A percentile compares a stretch with the other conserved stretches of the same genome.
Evolutionary conservation across 1,284 basidiomycete species (phyloP).

Genomic region (Ganoderma lucidum): DNA sequence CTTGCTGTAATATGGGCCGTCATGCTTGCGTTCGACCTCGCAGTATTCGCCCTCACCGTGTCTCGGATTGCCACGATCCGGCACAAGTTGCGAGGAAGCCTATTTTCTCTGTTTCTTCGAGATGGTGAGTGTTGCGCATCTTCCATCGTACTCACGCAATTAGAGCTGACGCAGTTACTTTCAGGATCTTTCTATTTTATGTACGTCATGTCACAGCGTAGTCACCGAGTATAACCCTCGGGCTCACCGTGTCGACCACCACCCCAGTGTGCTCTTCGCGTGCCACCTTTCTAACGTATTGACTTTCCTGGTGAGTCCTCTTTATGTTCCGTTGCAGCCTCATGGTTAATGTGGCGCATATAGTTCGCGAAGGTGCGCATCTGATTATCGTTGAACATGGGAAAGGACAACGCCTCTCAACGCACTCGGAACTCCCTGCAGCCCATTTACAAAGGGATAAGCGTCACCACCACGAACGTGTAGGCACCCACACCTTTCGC

Average conservation of each 20-base stretch:
- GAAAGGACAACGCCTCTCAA: neutral
- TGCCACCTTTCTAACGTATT: conserved; percentile 20
- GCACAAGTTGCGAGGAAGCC: conserved; percentile 12
- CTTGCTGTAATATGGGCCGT: conserved; percentile 14
- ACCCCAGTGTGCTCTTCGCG: conserved; percentile 13
- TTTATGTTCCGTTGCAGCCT: neutral
- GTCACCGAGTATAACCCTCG: too few relatives aligned
- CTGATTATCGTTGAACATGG: neutral
- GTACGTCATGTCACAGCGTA: neutral
- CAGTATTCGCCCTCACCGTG: conserved; percentile 20
- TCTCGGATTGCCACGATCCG: conserved; percentile 8
- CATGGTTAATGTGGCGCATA: neutral
- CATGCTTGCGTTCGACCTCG: conserved; percentile 14
- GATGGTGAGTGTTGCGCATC: conserved; percentile 12
- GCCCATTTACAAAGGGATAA: conserved; percentile 20
- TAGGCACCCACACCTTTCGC: neutral
- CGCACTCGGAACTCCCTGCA: neutral
- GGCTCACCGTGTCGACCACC: neutral
- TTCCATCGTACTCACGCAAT: neutral
- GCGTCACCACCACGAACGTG: conserved; percentile 19
- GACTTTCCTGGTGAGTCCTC: conserved; percentile 15
- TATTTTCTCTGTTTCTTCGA: conserved; percentile 16
- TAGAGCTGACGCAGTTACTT: neutral
- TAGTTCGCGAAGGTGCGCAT: neutral
- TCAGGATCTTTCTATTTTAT: conserved; percentile 14